Conservation (phyloP, 2,329 filamentous ascomycete species). For the Hypoxylon sp. region DNA sequence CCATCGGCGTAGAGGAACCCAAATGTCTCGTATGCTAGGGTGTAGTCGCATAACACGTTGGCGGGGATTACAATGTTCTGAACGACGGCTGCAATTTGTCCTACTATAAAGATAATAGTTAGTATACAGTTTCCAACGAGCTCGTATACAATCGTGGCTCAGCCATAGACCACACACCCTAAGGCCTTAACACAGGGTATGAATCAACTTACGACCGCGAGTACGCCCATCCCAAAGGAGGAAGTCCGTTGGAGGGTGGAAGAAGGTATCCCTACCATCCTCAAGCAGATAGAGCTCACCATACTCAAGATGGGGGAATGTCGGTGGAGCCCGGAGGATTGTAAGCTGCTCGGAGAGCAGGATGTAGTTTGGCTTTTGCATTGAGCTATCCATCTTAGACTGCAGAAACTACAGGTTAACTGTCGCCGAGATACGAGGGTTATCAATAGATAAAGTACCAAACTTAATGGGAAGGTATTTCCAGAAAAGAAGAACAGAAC, state of each 20-base stretch:
- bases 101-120: conserved; percentile 11
- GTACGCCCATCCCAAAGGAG: conserved; percentile 8
- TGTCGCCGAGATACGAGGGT: too few relatives aligned
- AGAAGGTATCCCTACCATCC: conserved; percentile 12
- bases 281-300: conserved; percentile 2
- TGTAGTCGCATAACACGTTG: not conserved
- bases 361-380: not conserved
- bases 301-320: conserved; percentile 4
- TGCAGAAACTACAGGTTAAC: too few relatives aligned
- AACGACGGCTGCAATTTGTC: conserved; percentile 7
- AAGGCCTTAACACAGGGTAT: too few relatives aligned
- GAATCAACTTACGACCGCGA: conserved; percentile 10
- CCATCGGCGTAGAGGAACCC: not conserved
- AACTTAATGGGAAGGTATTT: too few relatives aligned
- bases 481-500: too few relatives aligned
- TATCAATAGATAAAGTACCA: too few relatives aligned
- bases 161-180: too few relatives aligned
- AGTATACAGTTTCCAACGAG: too few relatives aligned
- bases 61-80: conserved; percentile 8
- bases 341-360: not conserved
- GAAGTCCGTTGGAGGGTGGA: conserved; percentile 7
- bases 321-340: conserved; percentile 3
- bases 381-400: too few relatives aligned
- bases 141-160: too few relatives aligned
- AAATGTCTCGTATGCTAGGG: conserved; percentile 3